Conservation (phyloP, 305 asterid genomes). For the Plantago rigida region DNA sequence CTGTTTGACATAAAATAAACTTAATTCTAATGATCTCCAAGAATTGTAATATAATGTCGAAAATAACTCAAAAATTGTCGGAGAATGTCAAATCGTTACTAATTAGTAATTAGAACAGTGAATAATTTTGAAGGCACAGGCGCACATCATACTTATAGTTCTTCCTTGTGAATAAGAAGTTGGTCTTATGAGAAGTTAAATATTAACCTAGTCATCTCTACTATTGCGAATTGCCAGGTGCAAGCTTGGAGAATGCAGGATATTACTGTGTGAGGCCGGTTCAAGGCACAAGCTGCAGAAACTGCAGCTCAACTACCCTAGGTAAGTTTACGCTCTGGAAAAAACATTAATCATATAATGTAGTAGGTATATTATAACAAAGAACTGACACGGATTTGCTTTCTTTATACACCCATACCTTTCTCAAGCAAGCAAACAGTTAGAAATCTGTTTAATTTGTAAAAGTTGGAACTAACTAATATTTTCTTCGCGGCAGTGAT, state of each 20-base stretch:
- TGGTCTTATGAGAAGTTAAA: background rate
- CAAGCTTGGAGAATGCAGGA: conserved; percentile 58
- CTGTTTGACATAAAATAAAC: background rate
- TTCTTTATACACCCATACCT: background rate
- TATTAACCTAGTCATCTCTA: background rate
- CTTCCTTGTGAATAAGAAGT: no score
- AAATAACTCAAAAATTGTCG: no score
- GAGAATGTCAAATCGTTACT: no score
- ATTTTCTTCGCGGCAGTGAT: conserved; percentile 46
- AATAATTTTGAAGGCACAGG: no score
- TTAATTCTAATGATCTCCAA: no score
- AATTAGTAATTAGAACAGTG: no score
- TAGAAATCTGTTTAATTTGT: background rate
- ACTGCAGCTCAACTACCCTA: conserved; percentile 81
- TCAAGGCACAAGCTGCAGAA: conserved; percentile 53
- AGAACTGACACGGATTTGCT: no score
- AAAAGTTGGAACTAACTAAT: background rate
- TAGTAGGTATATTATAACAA: no score
- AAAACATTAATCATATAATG: background rate
- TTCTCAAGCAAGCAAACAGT: conserved; percentile 1
- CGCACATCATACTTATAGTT: no score
- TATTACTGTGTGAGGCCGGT: conserved; percentile 48
- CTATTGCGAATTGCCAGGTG: conserved; percentile 32
- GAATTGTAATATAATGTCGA: no score
- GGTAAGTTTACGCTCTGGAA: conserved; percentile 32